phyloP scores from a whole-genome alignment of 306 rosid genomes.

The Prunus mongolica region DNA sequence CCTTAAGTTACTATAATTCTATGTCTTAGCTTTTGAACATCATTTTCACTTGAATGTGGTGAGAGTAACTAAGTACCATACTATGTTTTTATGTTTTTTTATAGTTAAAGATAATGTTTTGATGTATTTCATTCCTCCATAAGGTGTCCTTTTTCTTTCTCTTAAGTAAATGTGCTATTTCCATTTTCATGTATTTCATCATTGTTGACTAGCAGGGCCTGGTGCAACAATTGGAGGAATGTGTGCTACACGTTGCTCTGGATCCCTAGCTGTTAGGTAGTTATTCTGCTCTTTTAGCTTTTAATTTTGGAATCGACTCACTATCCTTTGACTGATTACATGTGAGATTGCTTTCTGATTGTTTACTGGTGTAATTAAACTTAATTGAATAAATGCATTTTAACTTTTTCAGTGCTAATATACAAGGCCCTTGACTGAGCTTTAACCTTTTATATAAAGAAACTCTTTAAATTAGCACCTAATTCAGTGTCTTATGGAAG shows the following conservation, averaged over 20 bases:
- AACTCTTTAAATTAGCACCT: not conserved
- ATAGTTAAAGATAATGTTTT: not conserved
- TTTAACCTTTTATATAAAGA: not conserved
- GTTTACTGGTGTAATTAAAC: not conserved
- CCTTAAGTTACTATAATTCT: not conserved
- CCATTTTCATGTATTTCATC: not conserved
- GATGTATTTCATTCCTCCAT: not conserved
- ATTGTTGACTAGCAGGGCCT: constrained; percentile 65
- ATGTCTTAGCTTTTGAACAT: not conserved
- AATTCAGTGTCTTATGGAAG: not conserved
- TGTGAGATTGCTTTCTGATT: not conserved
- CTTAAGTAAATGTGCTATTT: not conserved
- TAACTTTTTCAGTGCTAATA: not conserved
- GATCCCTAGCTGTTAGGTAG: constrained; percentile 94
- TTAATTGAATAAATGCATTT: not conserved
- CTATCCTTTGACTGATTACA: not conserved
- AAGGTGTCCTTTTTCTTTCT: not conserved
- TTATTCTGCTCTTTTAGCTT: constrained; percentile 3
- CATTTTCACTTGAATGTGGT: not conserved
- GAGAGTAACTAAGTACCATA: not conserved
- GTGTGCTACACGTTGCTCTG: constrained; percentile 99
- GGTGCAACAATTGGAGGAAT: constrained; percentile 99
- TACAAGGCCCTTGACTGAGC: not conserved
- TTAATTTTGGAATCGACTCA: not conserved
- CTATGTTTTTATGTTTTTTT: not conserved